phyloP scores from a whole-genome alignment of 176 grass and related monocot species.

The Dactylis glomerata region DNA sequence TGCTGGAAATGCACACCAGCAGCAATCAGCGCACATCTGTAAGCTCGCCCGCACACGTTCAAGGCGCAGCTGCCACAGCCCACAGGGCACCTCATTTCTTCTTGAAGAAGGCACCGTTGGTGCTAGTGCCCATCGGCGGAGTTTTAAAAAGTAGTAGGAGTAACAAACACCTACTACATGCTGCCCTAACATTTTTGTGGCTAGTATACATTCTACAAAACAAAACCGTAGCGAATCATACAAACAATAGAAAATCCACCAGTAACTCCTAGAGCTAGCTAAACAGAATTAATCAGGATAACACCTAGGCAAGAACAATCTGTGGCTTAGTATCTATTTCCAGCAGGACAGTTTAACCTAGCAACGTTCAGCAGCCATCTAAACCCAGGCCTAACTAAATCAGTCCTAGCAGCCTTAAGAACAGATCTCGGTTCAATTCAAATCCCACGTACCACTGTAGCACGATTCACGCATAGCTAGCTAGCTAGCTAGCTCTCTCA shows the following conservation, averaged over 20 bases:
- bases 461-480: neutral
- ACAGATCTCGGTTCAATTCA: neutral
- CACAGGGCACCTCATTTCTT: neutral
- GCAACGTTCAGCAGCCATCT: neutral
- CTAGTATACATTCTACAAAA: too few species aligned
- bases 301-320: too few species aligned
- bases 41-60: neutral
- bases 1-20: neutral
- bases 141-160: neutral
- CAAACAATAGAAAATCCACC: too few species aligned
- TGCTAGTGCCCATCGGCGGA: neutral
- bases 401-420: neutral
- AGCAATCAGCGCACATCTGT: neutral
- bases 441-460: neutral
- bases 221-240: too few species aligned
- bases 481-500: neutral
- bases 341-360: too few species aligned
- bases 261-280: too few species aligned
- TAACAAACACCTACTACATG: neutral
- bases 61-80: too few species aligned
- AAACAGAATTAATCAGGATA: too few species aligned
- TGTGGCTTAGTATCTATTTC: too few species aligned
- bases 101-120: neutral
- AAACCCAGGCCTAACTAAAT: neutral
- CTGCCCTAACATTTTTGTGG: too few species aligned